Evolutionary conservation across 805 yeast species (phyloP), one percentile per base, ranked within the genome.

Genomic region (Komagataella pastoris): DNA sequence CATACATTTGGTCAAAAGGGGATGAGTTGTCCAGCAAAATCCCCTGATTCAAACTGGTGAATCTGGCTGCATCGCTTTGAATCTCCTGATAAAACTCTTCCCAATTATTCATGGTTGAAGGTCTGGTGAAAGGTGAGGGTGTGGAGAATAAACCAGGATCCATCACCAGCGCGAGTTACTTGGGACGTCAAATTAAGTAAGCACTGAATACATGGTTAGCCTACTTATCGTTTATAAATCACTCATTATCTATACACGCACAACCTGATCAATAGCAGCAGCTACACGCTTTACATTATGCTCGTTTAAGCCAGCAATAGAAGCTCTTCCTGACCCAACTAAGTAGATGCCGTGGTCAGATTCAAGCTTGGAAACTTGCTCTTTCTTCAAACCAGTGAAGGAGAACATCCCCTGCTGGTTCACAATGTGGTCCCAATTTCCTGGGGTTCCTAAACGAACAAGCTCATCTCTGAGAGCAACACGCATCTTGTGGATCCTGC

Each of bases 331-430:
- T 52, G 85, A 79, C 47, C 80, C 65, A 18, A 87, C 87, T 65
- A 90, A 66, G 65, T 91, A 91, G 48, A 91, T 81, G 36, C 83
- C 96, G 66, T 83, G 95, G 58, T 83, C 78, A 53, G 75, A 64
- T 61, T 88, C 95, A 55, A 90, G 74, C 57, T 85, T 76, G 50
- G 75, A 76, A 52, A 85, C 96, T 80, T 88, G 91, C 36, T 78
- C 83, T 24, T 84, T 72, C 5, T 76, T 69, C 59, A 91, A 76
- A 1, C 97, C 99, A 30, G 98, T 91, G 71, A 83, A 91, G 43
- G 96, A 88, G 66, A 91, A 91, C 98, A 91, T 91, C 60, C 99
- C 99, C 55, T 87, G 85, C 73, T 93, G 99, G 56, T 75, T 73
- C 48, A 81, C 83, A 61, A 91, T 87, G 69, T 91, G 98, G 58